Base-by-base conservation (phyloP, 1,284 basidiomycete genomes). In the Trichosporon asahii region DNA sequence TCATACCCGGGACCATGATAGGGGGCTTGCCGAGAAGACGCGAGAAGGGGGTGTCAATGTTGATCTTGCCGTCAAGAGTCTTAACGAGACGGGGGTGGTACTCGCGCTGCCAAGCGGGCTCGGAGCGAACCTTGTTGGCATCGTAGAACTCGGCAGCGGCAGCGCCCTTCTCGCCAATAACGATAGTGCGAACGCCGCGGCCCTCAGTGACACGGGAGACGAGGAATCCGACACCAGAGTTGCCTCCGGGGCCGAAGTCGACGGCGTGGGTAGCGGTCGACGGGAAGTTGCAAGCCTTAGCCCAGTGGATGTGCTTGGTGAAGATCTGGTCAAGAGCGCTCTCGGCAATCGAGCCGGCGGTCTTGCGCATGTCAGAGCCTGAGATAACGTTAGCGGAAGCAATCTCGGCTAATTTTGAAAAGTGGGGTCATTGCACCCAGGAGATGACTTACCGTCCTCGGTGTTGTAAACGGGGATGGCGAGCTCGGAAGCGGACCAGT, bases 1-100 rank as follows among this genome's bases (percentile, higher is more conserved):
- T 97, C 97, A 99, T 99, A 75, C 96, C 97, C 64, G 94, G 94
- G 64, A 99, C 94, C 95, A 98, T 98, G 83, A 99, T 91, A 21
- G 96, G 96, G 1, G 96, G 90, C 85, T 98, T 98, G 76, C 94
- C 94, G 44, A 98, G 85, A 65, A 98, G 88, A 73, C 96, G 92
- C 68, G 95, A 97, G 87, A 97, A 96, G 6, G 94, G 91, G 0
- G 96, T 98, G 83, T 99, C 95, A 77, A 99, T 88, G 80, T 95
- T 90, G 68, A 98, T 85, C 74, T 89, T 90, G 64, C 95, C 95
- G 83, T 97, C 93, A 75, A 90, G 90, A 23, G 94, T 97, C 85
- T 91, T 94, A 68, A 98, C 91, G 44, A 99, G 86, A 67, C 86
- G 86, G 2, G 96, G 95, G 25, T 88, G 88, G 85, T 89, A 98